Evolutionary conservation across 179 eudicot species (phyloP), one percentile per base, ranked within the genome.

Genomic region (Vitellaria paradoxa): DNA sequence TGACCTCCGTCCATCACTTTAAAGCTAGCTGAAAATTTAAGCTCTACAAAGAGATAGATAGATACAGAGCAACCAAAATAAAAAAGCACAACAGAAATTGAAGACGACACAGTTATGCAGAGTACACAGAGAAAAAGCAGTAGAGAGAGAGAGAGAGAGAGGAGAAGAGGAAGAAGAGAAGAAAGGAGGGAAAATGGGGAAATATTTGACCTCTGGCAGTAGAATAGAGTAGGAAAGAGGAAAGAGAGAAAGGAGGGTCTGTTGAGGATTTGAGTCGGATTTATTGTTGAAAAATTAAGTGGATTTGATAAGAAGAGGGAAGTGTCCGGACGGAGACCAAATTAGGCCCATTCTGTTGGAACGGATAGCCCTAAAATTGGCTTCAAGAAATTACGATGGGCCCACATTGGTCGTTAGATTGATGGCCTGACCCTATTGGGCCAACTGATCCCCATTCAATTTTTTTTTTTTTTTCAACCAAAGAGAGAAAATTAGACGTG

Each of bases 1-100:
- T 77, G 79, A 30, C 80, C 77, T 56, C 70, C 80, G 14, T 76
- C 80, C 83, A 81, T 81, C 6, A 20, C 76, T 49, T 62, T 20
- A 23, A 57, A 20, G 12, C 37, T 62, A 9, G 18, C 62, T 57
- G 18, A 18, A 57, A 69, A 18, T 23, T 10, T 17, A 21, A 12
- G 30, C 56, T 69, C 55, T 17, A 66, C 12, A 45, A 12, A 75
- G 45, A 17, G 37, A 23, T n/a, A 0, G 23, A 62, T n/a, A 47
- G 1, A 30, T 1, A 30, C 1, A 30, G 37, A 30, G 50, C 2
- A 42, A 56, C 11, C 26, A 57, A 57, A 57, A 57, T 13, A 57
- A 15, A 17, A 18, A 57, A 57, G 62, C 20, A 50, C 13, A 49
- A 12, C 14, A 49, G 47, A 65, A 37, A 49, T 23, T 20, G 20